phyloP scores from a whole-genome alignment of 768 basidiomycete species.

The Boletus reticulatus region DNA sequence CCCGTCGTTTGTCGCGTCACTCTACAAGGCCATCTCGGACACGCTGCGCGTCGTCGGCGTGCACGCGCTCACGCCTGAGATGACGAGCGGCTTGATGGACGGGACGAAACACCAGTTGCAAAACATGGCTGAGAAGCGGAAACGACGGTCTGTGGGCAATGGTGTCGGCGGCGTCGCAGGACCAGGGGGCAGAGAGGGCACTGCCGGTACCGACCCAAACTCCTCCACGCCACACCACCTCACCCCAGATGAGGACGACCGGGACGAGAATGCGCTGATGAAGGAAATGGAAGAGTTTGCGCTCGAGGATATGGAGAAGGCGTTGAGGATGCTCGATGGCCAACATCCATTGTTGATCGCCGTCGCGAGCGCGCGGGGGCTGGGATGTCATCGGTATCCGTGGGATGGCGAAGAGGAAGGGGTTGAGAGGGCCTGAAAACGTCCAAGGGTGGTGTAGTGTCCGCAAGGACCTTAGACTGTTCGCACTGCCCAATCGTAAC shows the following conservation, averaged over 20 bases:
- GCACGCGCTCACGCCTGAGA: conserved; percentile 48
- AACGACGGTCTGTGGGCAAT: conserved; percentile 42
- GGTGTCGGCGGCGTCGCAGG: not conserved
- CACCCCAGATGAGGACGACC: conserved; percentile 43
- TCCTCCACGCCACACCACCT: too few species aligned
- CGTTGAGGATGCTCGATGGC: conserved; percentile 52
- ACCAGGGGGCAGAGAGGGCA: not conserved
- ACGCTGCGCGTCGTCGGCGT: conserved; percentile 59
- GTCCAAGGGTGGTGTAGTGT: conserved; percentile 10
- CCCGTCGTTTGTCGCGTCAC: conserved; percentile 71
- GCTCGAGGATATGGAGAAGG: conserved; percentile 74
- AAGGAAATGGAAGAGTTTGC: conserved; percentile 86
- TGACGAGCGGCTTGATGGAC: conserved; percentile 55
- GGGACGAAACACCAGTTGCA: conserved; percentile 74
- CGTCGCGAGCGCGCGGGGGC: conserved; percentile 66
- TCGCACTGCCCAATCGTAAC: too few species aligned
- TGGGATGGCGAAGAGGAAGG: conserved; percentile 47
- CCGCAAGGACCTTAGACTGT: too few species aligned
- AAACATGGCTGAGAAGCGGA: conserved; percentile 63
- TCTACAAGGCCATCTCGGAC: conserved; percentile 71
- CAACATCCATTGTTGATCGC: conserved; percentile 68
- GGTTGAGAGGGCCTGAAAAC: conserved; percentile 24
- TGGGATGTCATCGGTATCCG: conserved; percentile 51
- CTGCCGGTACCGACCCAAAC: too few species aligned
- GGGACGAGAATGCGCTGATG: conserved; percentile 65